Evolutionary conservation across 371 early-diverging fungal species (phyloP).

Genomic region (Smittium mucronatum): DNA sequence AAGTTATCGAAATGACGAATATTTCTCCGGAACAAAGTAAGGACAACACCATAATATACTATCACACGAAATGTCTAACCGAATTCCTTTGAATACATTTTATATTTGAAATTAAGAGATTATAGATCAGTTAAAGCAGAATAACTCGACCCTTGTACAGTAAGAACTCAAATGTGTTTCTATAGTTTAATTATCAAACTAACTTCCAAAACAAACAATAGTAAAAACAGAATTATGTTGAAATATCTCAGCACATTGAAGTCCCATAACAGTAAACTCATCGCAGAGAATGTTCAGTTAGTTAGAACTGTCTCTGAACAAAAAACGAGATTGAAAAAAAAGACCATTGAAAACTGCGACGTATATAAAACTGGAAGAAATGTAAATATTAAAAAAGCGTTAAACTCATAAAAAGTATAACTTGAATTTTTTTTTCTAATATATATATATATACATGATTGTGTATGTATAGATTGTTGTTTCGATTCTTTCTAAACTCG

Average conservation of each 20-base stretch:
- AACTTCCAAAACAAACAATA: not conserved
- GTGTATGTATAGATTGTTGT: not conserved
- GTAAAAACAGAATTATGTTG: not conserved
- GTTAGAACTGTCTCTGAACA: not conserved
- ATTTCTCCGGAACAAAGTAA: not conserved
- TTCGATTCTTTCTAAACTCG: not conserved
- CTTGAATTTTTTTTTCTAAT: not conserved
- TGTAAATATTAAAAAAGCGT: not conserved
- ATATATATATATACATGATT: not conserved
- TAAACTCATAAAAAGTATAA: not conserved
- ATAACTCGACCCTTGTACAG: not conserved
- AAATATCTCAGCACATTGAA: not conserved
- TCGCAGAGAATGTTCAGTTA: not conserved
- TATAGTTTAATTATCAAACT: not conserved
- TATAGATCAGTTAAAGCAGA: not conserved
- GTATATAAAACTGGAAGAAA: not conserved
- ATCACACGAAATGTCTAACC: not conserved
- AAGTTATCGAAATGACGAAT: too few relatives aligned
- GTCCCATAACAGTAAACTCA: not conserved
- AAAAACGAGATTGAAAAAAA: not conserved
- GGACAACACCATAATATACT: not conserved
- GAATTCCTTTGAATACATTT: not conserved
- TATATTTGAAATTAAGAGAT: not conserved
- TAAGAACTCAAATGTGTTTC: not conserved
- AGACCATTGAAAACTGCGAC: not conserved